Evolutionary conservation across 768 basidiomycete species (phyloP), one percentile per base, ranked within the genome.

Genomic region (Lactarius quietus): DNA sequence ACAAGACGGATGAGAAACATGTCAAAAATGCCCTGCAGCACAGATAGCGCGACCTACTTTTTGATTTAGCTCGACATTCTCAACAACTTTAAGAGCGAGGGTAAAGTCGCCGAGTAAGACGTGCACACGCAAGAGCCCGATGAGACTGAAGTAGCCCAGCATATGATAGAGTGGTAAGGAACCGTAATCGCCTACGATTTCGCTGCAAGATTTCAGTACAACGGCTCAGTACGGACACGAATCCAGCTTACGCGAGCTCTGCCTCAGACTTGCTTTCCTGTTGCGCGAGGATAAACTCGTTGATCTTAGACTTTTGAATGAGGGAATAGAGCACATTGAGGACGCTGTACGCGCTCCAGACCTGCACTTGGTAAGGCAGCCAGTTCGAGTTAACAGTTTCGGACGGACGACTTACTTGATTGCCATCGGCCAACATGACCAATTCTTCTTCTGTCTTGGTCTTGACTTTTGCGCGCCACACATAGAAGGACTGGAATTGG

Each of bases 341-440:
- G 31, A 98, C 96, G 68, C 92, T 95, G 80, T 99, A 99, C 58
- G 94, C 96, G 71, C 90, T 94, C 97, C 97, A 99, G 63, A 95
- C 89, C 85, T 95, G 70, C 23, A 54, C 68, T 38, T n/a, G 18
- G 48, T 63, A 12, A 61, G 45, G 31, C 31, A 18, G 12, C 33
- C 12, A 57, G 17, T 28, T n/a, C 51, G 20, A 57, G 39, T 35
- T 10, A 23, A 51, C 56, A 7, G 38, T 33, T 8, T 58, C 9
- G 28, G 39, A 10, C 15, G 38, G 45, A 18, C 15, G 20, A 57
- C 71, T 69, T 15, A 81, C 84, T 68, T 91, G 76, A 75, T 85
- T 85, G 45, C 86, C 88, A 43, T 94, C 92, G 4, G 84, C 86
- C 28, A 98, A 83, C 81, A 94, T 83, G 57, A 82, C 73, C 43